Percentiles rank a stretch among this genome's conserved stretches.
Evolutionary conservation across 2,329 filamentous ascomycete species (phyloP).

Genomic region (Talaromyces rugulosus): DNA sequence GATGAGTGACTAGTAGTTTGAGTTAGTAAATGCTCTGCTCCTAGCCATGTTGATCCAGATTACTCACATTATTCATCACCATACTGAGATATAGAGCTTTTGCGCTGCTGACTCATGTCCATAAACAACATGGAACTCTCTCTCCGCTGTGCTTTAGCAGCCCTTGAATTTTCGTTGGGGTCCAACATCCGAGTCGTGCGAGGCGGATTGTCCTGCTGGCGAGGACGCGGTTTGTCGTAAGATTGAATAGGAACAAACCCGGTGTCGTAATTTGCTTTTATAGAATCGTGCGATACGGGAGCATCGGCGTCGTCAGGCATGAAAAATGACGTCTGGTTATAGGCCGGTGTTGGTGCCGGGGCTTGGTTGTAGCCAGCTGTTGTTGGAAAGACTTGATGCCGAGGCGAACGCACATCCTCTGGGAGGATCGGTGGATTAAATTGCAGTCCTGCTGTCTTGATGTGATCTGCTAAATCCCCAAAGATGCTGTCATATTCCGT

Average conservation of each 20-base stretch:
- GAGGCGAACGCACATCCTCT: slow-evolving; percentile 60
- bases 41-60: background rate
- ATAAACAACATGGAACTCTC: slow-evolving; percentile 48
- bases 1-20: slow-evolving; percentile 14
- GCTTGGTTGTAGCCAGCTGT: background rate
- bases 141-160: slow-evolving; percentile 42
- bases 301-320: slow-evolving; percentile 24
- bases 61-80: slow-evolving; percentile 22
- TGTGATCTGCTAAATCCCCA: slow-evolving; percentile 55
- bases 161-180: slow-evolving; percentile 33
- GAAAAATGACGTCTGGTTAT: slow-evolving; percentile 54
- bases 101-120: slow-evolving; percentile 30
- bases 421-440: slow-evolving; percentile 40
- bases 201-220: slow-evolving; percentile 16
- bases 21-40: background rate
- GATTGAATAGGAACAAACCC: slow-evolving; percentile 50
- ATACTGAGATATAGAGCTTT: slow-evolving; percentile 19
- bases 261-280: slow-evolving; percentile 40
- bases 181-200: slow-evolving; percentile 31
- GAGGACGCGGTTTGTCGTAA: slow-evolving; percentile 39
- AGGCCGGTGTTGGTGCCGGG: slow-evolving; percentile 57
- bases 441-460: slow-evolving; percentile 39
- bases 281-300: slow-evolving; percentile 18
- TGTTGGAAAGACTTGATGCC: slow-evolving; percentile 63
- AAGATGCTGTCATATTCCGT: slow-evolving; percentile 89